These are phyloP conservation scores for Trichoderma polysporum DNA, from an alignment of 2,329 filamentous ascomycete genomes.

Conservation along the genomic window DNA sequence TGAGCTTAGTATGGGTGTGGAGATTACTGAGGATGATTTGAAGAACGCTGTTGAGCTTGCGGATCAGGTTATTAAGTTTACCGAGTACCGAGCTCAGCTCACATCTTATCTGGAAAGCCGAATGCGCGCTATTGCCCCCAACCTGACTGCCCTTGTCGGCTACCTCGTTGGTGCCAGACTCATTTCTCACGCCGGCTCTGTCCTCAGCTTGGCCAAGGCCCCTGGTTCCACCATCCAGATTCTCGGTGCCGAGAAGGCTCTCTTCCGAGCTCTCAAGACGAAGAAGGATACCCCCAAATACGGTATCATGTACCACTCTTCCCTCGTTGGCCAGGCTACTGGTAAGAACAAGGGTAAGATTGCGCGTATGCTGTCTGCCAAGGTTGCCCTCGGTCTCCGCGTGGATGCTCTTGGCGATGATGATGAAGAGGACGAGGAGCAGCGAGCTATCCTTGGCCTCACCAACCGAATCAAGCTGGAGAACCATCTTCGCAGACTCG, in stretches of 20 bases:
- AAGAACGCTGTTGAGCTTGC: slow-evolving; percentile 90
- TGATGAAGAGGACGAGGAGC: slow-evolving; percentile 79
- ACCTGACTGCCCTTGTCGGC: slow-evolving; percentile 88
- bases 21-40: slow-evolving; percentile 89
- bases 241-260: slow-evolving; percentile 95
- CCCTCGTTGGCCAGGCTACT: slow-evolving; percentile 92
- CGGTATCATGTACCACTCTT: slow-evolving; percentile 89
- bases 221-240: slow-evolving; percentile 97
- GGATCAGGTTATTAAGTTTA: slow-evolving; percentile 89
- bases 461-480: slow-evolving; percentile 71
- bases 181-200: slow-evolving; percentile 90
- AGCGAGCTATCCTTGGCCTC: slow-evolving; percentile 78
- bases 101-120: slow-evolving; percentile 85
- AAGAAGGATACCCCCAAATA: slow-evolving; percentile 99
- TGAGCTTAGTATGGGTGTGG: slow-evolving; percentile 97
- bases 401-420: slow-evolving; percentile 72
- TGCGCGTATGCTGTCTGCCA: slow-evolving; percentile 90
- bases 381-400: slow-evolving; percentile 88
- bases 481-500: slow-evolving; percentile 71
- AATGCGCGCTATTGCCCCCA: slow-evolving; percentile 96
- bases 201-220: slow-evolving; percentile 92
- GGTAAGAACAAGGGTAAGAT: slow-evolving; percentile 99
- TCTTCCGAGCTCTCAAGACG: slow-evolving; percentile 97
- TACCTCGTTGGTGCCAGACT: slow-evolving; percentile 92
- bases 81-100: slow-evolving; percentile 85